phyloP scores from a whole-genome alignment of 345 rosid species.

The Eutrema heterophyllum region DNA sequence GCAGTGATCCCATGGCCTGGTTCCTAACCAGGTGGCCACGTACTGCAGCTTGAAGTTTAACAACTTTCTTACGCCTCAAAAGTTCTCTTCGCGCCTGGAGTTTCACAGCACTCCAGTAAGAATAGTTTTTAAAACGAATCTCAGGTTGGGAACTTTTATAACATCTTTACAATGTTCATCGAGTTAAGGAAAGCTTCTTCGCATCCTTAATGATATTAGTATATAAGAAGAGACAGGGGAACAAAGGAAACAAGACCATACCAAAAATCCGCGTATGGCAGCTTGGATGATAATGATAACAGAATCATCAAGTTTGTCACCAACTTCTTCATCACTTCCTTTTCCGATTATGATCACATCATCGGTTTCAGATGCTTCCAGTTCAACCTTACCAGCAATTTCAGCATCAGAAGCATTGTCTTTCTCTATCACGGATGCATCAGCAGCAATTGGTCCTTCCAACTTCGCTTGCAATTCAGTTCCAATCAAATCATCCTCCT shows the following conservation, averaged over 20 bases:
- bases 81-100: slow-evolving; percentile 62
- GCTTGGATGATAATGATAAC: slow-evolving; percentile 52
- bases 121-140: background rate
- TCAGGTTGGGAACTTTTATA: background rate
- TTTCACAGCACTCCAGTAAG: background rate
- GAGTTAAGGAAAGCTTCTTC: background rate
- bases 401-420: slow-evolving; percentile 24
- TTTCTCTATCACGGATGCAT: slow-evolving; percentile 9
- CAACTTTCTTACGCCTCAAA: slow-evolving; percentile 56
- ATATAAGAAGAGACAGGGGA: background rate
- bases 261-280: slow-evolving; percentile 55
- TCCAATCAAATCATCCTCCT: slow-evolving; percentile 8
- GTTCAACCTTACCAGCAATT: slow-evolving; percentile 20
- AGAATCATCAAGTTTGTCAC: slow-evolving; percentile 42
- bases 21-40: slow-evolving; percentile 90
- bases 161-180: background rate
- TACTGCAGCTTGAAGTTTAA: slow-evolving; percentile 88
- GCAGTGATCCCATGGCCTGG: slow-evolving; percentile 79
- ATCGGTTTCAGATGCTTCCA: slow-evolving; percentile 30
- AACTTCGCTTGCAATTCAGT: background rate
- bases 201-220: background rate
- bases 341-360: slow-evolving; percentile 26
- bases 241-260: slow-evolving; percentile 19
- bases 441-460: background rate
- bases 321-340: slow-evolving; percentile 29